Evolutionary conservation across 192 early-diverging fungal species (phyloP).

Genomic region (Entomortierella chlamydospora): DNA sequence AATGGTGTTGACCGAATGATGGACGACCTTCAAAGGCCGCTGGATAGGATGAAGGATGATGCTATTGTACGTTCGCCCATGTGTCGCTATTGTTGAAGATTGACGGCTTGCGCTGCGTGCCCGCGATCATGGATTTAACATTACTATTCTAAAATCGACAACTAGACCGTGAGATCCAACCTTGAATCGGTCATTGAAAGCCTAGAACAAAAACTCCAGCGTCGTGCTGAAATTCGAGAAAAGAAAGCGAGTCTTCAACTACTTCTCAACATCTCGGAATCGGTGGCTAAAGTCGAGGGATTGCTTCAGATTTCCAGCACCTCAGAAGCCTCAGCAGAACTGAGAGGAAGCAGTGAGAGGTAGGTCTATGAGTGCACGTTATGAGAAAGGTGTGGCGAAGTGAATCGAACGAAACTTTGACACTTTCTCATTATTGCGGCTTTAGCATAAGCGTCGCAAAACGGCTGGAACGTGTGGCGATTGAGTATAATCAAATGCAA

Average conservation of each 20-base stretch:
- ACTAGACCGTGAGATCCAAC: slow-evolving; percentile 62
- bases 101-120: background rate
- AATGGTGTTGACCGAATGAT: slow-evolving; percentile 79
- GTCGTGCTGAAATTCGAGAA: slow-evolving; percentile 73
- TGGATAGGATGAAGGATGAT: slow-evolving; percentile 69
- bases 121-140: too few relatives aligned
- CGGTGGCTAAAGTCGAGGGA: slow-evolving; percentile 79
- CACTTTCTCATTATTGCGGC: background rate
- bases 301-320: slow-evolving; percentile 69
- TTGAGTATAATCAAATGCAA: slow-evolving; percentile 88
- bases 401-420: background rate
- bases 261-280: slow-evolving; percentile 80
- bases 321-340: slow-evolving; percentile 14
- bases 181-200: slow-evolving; percentile 64
- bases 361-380: background rate
- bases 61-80: slow-evolving; percentile 70
- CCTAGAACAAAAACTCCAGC: slow-evolving; percentile 69
- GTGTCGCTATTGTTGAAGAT: background rate
- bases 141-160: background rate
- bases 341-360: slow-evolving; percentile 34
- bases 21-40: slow-evolving; percentile 65
- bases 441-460: slow-evolving; percentile 67
- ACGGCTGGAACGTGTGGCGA: slow-evolving; percentile 83
- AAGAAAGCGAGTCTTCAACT: slow-evolving; percentile 78
- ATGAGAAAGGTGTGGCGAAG: background rate